Base-by-base conservation (phyloP, 2,329 filamentous ascomycete genomes). In the Dactylellina leptospora region DNA sequence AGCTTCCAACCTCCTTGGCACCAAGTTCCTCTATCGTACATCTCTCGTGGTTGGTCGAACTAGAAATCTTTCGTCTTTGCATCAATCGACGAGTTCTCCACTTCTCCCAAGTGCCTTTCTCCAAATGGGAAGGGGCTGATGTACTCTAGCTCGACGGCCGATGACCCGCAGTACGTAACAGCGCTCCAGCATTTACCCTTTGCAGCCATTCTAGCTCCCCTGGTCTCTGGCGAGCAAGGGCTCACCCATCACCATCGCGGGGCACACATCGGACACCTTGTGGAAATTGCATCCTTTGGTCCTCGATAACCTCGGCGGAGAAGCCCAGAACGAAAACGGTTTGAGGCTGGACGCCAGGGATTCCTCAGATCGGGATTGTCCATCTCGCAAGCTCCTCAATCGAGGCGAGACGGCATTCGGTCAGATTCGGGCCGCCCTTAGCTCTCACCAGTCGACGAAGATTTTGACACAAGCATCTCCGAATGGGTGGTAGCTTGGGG, bases 121-220 rank as follows among this genome's bases (percentile, higher is more conserved):
- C 40, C 18, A 59, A 60, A 42, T 30, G 22, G 62, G 54, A 59
- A 60, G n/a, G 54, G 54, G 45, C 60, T 68, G 62, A 59, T 47
- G 23, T 56, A 36, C 62, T 53, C 45, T 28, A 60, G 45, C 44
- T 60, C 30, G 42, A 36, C 10, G 62, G 62, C 56, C 54, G 62
- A 68, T 68, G 62, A 68, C 62, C 53, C 54, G 62, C 62, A 68
- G 62, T 45, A 68, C 53, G 62, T 60, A 54, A 51, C 28, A 40
- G 28, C 28, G 22, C 40, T 45, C 28, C 51, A 38, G 50, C 42
- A 36, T 40, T 27, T 28, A 40, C 27, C 27, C 47, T 50, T 62
- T 28, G 38, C 36, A 40, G 36, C 11, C 5, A 16, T n/a, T 11
- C 11, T 33, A 60, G 40, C 62, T 42, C 13, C 36, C 47, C 36